Percentiles rank a stretch among this genome's conserved stretches.
These are phyloP conservation scores for Thecaphora thlaspeos DNA, from an alignment of 1,284 basidiomycete species.

Conservation along the genomic window DNA sequence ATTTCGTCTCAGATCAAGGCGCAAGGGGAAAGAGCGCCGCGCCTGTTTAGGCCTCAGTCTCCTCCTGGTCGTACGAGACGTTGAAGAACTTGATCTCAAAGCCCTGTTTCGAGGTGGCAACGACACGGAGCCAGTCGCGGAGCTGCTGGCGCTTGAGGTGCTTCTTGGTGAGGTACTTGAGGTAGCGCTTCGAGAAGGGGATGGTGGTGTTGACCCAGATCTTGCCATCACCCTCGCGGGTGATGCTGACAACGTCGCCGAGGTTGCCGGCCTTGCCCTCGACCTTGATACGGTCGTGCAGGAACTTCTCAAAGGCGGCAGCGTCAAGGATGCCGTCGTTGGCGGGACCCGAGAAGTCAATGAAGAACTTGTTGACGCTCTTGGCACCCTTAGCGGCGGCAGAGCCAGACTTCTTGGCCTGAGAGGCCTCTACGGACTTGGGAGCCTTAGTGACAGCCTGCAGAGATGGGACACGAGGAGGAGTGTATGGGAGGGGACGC, in stretches of 20 bases:
- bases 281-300: conserved; percentile 91
- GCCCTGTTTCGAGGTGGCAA: conserved; percentile 59
- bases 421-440: conserved; percentile 25
- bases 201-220: conserved; percentile 59
- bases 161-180: conserved; percentile 61
- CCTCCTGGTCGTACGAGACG: conserved; percentile 56
- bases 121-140: conserved; percentile 59
- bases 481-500: background rate
- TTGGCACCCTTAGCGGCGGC: conserved; percentile 60
- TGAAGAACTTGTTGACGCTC: conserved; percentile 85
- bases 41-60: background rate
- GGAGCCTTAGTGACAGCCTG: conserved; percentile 49
- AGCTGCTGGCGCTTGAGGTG: conserved; percentile 57
- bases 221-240: conserved; percentile 60
- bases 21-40: too few relatives aligned
- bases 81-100: conserved; percentile 60
- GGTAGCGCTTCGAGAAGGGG: conserved; percentile 60
- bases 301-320: conserved; percentile 85
- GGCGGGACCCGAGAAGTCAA: conserved; percentile 92
- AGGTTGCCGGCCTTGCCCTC: conserved; percentile 66
- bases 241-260: conserved; percentile 60
- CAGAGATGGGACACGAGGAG: background rate
- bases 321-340: conserved; percentile 86
- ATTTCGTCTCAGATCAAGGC: too few relatives aligned
- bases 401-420: conserved; percentile 12